Evolutionary conservation across 345 rosid species (phyloP), one percentile per base, ranked within the genome.

Genomic region (Camelina hispida): DNA sequence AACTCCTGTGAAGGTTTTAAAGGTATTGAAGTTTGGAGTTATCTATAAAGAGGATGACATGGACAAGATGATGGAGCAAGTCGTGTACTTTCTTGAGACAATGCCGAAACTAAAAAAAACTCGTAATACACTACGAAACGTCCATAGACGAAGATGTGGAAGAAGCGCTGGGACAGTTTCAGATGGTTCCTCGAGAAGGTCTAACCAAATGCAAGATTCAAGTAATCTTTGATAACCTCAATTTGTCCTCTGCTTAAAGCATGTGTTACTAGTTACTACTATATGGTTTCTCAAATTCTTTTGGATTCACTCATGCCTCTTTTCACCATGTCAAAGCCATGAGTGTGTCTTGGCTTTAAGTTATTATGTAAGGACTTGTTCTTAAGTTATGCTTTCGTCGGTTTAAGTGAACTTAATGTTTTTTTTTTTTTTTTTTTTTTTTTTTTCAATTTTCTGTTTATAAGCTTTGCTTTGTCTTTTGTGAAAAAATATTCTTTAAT

Each of bases 331-430:
- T 69, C 20, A 56, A 56, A 47, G 25, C 10, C 62, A 40, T 40
- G 62, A 68, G 53, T 68, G 72, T 54, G 62, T 55, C 42, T 68
- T 52, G 62, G 62, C 72, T 67, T 67, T 52, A 67, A 35, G 52
- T 25, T 54, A 40, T 17, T 28, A 23, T 7, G 63, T 25, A 25
- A 42, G 1, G 52, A 25, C 53, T 55, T 42, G 37, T 42, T 16
- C 25, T 40, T 4, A 7, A 47, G 1, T 47, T 25, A 47, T 47
- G 22, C 52, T 47, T 35, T 35, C 9, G 38, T 35, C 10, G 11
- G 38, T 9, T 2, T 35, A 35, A 9, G 10, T 35, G 2, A 35
- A 35, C 38, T 25, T 25, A n/a, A n/a, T n/a, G n/a, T n/a, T n/a
- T n/a, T n/a, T n/a, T n/a, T n/a, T n/a, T n/a, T n/a, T n/a, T n/a